Conservation (phyloP, 2,329 filamentous ascomycete species). For the Cladosporium velox region DNA sequence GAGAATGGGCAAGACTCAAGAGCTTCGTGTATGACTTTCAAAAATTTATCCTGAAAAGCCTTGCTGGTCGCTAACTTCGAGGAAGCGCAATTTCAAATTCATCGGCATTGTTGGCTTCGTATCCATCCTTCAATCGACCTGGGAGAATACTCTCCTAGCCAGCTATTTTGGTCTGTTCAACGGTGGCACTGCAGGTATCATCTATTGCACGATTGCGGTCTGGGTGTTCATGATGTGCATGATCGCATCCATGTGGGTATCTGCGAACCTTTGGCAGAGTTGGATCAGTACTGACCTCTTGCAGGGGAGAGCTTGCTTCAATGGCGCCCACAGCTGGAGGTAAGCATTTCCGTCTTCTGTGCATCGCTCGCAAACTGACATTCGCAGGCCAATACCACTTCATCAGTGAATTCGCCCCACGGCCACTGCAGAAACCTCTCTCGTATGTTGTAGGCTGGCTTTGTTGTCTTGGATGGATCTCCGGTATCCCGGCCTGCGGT, state of each 20-base stretch:
- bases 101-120: slow-evolving; percentile 55
- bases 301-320: slow-evolving; percentile 35
- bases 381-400: slow-evolving; percentile 31
- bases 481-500: slow-evolving; percentile 36
- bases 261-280: neutral
- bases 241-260: slow-evolving; percentile 35
- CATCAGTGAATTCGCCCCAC: slow-evolving; percentile 48
- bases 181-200: slow-evolving; percentile 34
- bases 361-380: neutral
- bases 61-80: slow-evolving; percentile 13
- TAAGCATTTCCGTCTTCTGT: neutral
- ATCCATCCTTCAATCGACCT: slow-evolving; percentile 57
- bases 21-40: slow-evolving; percentile 43
- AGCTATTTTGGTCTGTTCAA: slow-evolving; percentile 36
- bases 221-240: slow-evolving; percentile 37
- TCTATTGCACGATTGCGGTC: slow-evolving; percentile 38
- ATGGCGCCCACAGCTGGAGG: slow-evolving; percentile 38
- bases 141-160: slow-evolving; percentile 52
- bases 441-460: slow-evolving; percentile 51
- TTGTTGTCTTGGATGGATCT: slow-evolving; percentile 39
- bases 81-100: slow-evolving; percentile 52
- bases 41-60: neutral
- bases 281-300: slow-evolving; percentile 19
- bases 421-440: slow-evolving; percentile 44
- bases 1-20: slow-evolving; percentile 54